phyloP scores from a whole-genome alignment of 164 flowering plant genomes.

The Kalanchoe fedtschenkoi region DNA sequence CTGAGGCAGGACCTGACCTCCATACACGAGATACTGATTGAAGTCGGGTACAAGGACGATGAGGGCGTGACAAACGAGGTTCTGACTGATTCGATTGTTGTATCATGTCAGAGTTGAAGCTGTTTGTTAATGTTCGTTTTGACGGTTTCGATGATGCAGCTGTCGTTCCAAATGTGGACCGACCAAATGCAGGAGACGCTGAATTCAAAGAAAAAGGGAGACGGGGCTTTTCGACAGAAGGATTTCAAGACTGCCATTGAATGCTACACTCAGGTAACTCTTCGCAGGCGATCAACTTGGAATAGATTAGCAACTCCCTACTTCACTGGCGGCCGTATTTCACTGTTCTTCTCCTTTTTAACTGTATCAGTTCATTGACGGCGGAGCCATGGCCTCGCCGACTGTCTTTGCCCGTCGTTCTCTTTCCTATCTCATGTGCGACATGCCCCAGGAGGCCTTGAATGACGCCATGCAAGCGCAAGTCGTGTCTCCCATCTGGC shows the following conservation, averaged over 20 bases:
- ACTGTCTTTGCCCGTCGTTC: conserved; percentile 3
- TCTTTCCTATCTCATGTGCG: conserved; percentile 4
- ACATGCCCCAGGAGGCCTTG: neutral
- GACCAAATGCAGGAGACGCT: conserved; percentile 5
- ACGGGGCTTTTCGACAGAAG: neutral
- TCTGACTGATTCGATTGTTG: neutral
- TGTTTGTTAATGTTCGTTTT: neutral
- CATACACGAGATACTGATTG: conserved; percentile 3
- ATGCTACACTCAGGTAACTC: neutral
- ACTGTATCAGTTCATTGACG: neutral
- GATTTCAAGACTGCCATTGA: conserved; percentile 5
- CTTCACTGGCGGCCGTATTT: neutral
- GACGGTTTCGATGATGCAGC: neutral
- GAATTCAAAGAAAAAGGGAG: conserved; percentile 3
- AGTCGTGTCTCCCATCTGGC: conserved; percentile 3
- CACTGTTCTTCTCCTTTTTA: neutral
- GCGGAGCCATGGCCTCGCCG: conserved; percentile 4
- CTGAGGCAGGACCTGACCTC: neutral
- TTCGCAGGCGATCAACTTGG: neutral
- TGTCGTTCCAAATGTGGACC: conserved; percentile 4
- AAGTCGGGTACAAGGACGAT: neutral
- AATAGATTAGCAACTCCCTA: too few species aligned
- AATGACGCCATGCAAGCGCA: neutral
- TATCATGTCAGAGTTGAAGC: neutral
- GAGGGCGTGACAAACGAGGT: conserved; percentile 2